These are phyloP conservation scores for Globisporangium splendens DNA, from an alignment of 352 stramenopile species.

Conservation along the genomic window DNA sequence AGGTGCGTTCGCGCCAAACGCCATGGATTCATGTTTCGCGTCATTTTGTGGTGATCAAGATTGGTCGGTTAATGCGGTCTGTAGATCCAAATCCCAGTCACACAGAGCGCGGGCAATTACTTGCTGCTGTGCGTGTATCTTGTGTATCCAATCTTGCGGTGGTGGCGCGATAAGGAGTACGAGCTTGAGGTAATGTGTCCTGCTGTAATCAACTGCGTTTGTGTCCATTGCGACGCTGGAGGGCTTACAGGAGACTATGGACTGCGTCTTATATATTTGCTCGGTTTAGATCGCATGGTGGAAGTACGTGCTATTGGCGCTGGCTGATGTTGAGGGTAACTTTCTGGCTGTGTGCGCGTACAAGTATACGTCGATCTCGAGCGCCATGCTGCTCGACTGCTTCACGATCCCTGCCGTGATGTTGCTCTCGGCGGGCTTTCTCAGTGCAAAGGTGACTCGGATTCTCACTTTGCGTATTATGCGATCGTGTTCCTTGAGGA, in stretches of 20 bases:
- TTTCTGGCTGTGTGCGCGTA: slow-evolving; percentile 95
- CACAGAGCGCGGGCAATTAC: slow-evolving; percentile 72
- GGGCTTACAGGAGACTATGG: slow-evolving; percentile 7
- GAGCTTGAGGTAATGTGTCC: slow-evolving; percentile 31
- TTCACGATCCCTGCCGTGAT: slow-evolving; percentile 95
- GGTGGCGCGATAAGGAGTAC: slow-evolving; percentile 39
- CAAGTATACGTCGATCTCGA: slow-evolving; percentile 95
- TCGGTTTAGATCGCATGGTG: slow-evolving; percentile 58
- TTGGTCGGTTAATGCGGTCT: slow-evolving; percentile 1
- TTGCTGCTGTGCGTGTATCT: slow-evolving; percentile 62
- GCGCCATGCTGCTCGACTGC: slow-evolving; percentile 94
- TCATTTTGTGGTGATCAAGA: too few species aligned
- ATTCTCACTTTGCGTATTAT: background rate
- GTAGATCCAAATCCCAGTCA: slow-evolving; percentile 73
- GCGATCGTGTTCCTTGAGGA: background rate
- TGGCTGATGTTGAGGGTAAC: slow-evolving; percentile 95
- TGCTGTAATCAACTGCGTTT: background rate
- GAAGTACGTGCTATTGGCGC: slow-evolving; percentile 89
- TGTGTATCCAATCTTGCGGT: slow-evolving; percentile 37
- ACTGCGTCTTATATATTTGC: background rate
- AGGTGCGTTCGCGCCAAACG: slow-evolving; percentile 27
- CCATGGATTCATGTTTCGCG: slow-evolving; percentile 4
- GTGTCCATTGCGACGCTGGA: slow-evolving; percentile 1
- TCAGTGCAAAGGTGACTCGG: slow-evolving; percentile 56
- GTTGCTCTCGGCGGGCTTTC: slow-evolving; percentile 88